Evolutionary conservation across 2,329 filamentous ascomycete genomes (phyloP).

Genomic region (Ceratocystis ficicola): DNA sequence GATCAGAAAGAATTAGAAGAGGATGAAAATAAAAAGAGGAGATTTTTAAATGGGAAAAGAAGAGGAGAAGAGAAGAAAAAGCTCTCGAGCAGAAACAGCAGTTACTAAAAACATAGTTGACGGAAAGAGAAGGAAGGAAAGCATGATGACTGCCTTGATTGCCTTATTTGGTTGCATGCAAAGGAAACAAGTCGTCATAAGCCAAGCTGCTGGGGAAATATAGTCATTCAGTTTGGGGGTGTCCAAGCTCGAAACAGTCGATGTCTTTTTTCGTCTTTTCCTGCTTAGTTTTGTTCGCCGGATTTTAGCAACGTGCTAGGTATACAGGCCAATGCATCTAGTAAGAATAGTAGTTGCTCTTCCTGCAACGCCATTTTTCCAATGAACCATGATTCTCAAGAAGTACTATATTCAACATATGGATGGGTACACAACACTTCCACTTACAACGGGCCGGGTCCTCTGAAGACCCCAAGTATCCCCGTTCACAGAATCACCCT

Average conservation of each 20-base stretch:
- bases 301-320: background rate
- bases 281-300: background rate
- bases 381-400: background rate
- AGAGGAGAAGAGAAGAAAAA: background rate
- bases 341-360: background rate
- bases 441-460: background rate
- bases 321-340: background rate
- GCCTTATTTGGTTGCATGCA: background rate
- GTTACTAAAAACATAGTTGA: background rate
- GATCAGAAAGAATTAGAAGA: background rate
- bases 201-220: background rate
- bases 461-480: background rate
- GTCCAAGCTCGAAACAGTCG: constrained; percentile 9
- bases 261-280: background rate
- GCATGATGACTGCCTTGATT: background rate
- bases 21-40: background rate
- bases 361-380: background rate
- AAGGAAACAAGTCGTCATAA: constrained; percentile 1
- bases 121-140: constrained; percentile 5
- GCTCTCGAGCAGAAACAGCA: background rate
- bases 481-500: background rate
- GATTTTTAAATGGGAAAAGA: background rate
- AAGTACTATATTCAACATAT: background rate
- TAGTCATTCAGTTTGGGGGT: background rate
- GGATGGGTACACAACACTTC: background rate